Percentiles rank a stretch among this genome's conserved stretches.
These are phyloP conservation scores for Schizosaccharomyces versatilis DNA, from an alignment of 1,139 yeast genomes.

Conservation along the genomic window DNA sequence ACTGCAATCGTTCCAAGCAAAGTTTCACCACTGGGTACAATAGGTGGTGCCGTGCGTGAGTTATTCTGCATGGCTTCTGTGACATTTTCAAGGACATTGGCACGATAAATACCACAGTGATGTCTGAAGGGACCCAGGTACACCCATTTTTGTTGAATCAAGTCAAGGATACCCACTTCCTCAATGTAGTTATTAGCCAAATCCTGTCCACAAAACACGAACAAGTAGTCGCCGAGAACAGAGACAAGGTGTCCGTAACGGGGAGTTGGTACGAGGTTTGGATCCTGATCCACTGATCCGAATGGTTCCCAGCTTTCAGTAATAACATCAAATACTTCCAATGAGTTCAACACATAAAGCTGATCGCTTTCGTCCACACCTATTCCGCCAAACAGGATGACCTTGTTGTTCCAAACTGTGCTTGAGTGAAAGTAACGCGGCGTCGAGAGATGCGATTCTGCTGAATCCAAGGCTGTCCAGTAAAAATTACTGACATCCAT, in stretches of 20 bases:
- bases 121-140: slow-evolving; percentile 3
- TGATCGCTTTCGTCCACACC: slow-evolving; percentile 5
- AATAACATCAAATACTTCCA: slow-evolving; percentile 10
- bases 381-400: slow-evolving; percentile 14
- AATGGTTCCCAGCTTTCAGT: slow-evolving; percentile 6
- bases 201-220: slow-evolving; percentile 14
- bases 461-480: slow-evolving; percentile 11
- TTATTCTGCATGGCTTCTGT: background rate
- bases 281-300: background rate
- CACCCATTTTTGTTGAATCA: slow-evolving; percentile 10
- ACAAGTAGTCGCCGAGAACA: slow-evolving; percentile 10
- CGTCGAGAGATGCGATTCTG: slow-evolving; percentile 5
- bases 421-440: slow-evolving; percentile 13
- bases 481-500: slow-evolving; percentile 11
- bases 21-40: background rate
- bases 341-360: slow-evolving; percentile 9
- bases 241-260: slow-evolving; percentile 14
- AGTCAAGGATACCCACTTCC: slow-evolving; percentile 11
- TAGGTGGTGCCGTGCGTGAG: background rate
- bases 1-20: background rate
- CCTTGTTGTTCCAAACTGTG: slow-evolving; percentile 7
- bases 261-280: slow-evolving; percentile 3
- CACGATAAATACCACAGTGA: slow-evolving; percentile 13
- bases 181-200: slow-evolving; percentile 11
- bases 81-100: slow-evolving; percentile 3